phyloP scores from a whole-genome alignment of 2,329 filamentous ascomycete species.

The Bimuria novae-zelandiae region DNA sequence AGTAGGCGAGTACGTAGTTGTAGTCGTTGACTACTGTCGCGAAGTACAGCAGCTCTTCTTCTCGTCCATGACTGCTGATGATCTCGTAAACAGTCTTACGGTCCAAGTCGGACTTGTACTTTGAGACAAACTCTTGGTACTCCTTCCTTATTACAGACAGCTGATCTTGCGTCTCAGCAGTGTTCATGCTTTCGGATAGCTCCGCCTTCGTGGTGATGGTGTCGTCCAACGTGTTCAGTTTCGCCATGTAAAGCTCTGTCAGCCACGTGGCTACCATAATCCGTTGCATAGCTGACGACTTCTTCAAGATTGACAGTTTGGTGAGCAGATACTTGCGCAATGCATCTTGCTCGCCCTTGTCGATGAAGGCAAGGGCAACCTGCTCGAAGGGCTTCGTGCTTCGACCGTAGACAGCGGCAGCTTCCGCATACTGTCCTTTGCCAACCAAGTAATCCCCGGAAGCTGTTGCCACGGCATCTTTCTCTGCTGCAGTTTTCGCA shows the following conservation, averaged over 20 bases:
- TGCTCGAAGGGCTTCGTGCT: slow-evolving; percentile 98
- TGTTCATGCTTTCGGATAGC: slow-evolving; percentile 71
- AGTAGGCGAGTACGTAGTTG: slow-evolving; percentile 94
- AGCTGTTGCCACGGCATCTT: slow-evolving; percentile 87
- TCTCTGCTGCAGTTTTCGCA: slow-evolving; percentile 78
- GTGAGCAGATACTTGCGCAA: slow-evolving; percentile 86
- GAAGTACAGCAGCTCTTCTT: slow-evolving; percentile 90
- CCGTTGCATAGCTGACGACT: slow-evolving; percentile 84
- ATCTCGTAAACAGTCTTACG: slow-evolving; percentile 93
- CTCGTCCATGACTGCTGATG: slow-evolving; percentile 91
- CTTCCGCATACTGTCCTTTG: slow-evolving; percentile 82
- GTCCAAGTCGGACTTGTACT: slow-evolving; percentile 86
- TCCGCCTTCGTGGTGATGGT: slow-evolving; percentile 89
- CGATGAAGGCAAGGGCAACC: slow-evolving; percentile 87
- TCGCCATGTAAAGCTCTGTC: slow-evolving; percentile 95
- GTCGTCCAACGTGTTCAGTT: slow-evolving; percentile 92
- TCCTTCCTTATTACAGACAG: slow-evolving; percentile 73
- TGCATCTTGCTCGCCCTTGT: slow-evolving; percentile 87
- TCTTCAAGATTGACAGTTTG: slow-evolving; percentile 81
- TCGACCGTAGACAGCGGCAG: slow-evolving; percentile 87
- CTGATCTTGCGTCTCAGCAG: slow-evolving; percentile 72
- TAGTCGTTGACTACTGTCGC: slow-evolving; percentile 88
- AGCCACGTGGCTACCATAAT: slow-evolving; percentile 96
- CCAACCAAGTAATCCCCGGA: slow-evolving; percentile 86
- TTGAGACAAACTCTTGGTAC: slow-evolving; percentile 84